A percentile compares a stretch with the other conserved stretches of the same genome.
Conservation (phyloP, 768 basidiomycete genomes). For the Kwoniella bestiolae region DNA sequence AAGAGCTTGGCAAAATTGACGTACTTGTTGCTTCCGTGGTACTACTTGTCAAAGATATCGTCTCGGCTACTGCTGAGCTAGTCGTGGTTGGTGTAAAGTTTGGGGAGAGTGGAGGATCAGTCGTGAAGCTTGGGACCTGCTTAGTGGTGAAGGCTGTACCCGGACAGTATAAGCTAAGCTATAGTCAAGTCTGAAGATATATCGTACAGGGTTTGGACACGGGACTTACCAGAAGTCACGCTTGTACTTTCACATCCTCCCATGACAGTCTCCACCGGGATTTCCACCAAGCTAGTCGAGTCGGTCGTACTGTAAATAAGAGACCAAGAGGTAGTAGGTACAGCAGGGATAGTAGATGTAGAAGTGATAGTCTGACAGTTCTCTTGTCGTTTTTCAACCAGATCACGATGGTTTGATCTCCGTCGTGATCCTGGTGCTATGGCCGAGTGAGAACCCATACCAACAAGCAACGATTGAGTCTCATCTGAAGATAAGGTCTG, state of each 20-base stretch:
- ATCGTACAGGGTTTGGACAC: neutral
- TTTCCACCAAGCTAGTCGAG: conserved; percentile 3
- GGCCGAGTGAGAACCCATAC: neutral
- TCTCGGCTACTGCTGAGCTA: neutral
- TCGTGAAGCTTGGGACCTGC: neutral
- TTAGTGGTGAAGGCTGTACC: neutral
- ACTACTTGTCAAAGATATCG: neutral
- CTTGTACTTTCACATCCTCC: neutral
- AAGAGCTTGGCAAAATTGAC: neutral
- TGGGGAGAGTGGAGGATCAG: neutral
- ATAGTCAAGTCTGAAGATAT: neutral
- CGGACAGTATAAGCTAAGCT: neutral
- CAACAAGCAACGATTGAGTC: neutral
- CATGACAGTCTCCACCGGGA: conserved; percentile 5
- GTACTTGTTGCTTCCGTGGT: neutral
- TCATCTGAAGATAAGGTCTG: neutral
- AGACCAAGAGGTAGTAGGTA: conserved; percentile 15
- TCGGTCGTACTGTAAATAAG: neutral
- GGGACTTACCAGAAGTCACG: neutral
- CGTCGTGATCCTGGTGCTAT: neutral
- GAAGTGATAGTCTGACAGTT: conserved; percentile 12
- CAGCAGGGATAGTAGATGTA: neutral
- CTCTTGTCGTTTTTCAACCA: neutral
- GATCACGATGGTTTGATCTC: neutral
- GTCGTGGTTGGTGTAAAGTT: neutral